These are phyloP conservation scores for Aspergillus transmontanensis DNA, from an alignment of 2,329 filamentous ascomycete genomes.

Conservation along the genomic window DNA sequence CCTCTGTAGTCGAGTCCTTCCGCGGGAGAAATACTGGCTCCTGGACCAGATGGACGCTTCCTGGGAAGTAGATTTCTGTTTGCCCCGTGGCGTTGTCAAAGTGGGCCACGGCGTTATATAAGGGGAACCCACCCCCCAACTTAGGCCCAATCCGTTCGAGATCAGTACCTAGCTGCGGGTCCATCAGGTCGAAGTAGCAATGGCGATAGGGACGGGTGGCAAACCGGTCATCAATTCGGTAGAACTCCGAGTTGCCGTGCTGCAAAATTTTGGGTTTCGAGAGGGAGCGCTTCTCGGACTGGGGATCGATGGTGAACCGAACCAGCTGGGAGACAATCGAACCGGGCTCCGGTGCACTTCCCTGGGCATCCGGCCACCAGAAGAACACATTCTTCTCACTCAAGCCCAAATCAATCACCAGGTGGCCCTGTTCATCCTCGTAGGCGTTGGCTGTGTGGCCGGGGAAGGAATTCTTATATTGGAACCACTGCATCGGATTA, in stretches of 20 bases:
- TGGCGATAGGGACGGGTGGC: slow-evolving; percentile 38
- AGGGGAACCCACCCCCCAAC: slow-evolving; percentile 33
- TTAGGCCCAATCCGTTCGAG: slow-evolving; percentile 28
- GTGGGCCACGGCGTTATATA: slow-evolving; percentile 54
- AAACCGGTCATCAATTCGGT: slow-evolving; percentile 53
- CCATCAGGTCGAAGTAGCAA: slow-evolving; percentile 50
- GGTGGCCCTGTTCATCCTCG: slow-evolving; percentile 30
- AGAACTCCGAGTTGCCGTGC: slow-evolving; percentile 51
- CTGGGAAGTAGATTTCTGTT: slow-evolving; percentile 49
- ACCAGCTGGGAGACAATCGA: slow-evolving; percentile 27
- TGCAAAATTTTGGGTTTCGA: slow-evolving; percentile 25
- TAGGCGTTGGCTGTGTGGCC: slow-evolving; percentile 44
- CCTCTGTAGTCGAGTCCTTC: slow-evolving; percentile 12
- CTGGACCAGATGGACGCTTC: slow-evolving; percentile 39
- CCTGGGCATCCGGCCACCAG: slow-evolving; percentile 44
- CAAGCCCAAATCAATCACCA: slow-evolving; percentile 37
- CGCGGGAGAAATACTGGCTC: slow-evolving; percentile 29
- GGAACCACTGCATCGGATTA: slow-evolving; percentile 40
- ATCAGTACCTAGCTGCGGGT: slow-evolving; percentile 37
- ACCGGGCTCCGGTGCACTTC: slow-evolving; percentile 35
- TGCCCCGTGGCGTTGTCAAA: slow-evolving; percentile 40
- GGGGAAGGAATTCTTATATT: slow-evolving; percentile 36
- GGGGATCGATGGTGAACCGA: slow-evolving; percentile 31
- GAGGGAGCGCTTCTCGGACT: slow-evolving; percentile 9
- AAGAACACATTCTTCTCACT: slow-evolving; percentile 47